Evolutionary conservation across 805 yeast genomes (phyloP).

Genomic region (Danielia reshetovae): DNA sequence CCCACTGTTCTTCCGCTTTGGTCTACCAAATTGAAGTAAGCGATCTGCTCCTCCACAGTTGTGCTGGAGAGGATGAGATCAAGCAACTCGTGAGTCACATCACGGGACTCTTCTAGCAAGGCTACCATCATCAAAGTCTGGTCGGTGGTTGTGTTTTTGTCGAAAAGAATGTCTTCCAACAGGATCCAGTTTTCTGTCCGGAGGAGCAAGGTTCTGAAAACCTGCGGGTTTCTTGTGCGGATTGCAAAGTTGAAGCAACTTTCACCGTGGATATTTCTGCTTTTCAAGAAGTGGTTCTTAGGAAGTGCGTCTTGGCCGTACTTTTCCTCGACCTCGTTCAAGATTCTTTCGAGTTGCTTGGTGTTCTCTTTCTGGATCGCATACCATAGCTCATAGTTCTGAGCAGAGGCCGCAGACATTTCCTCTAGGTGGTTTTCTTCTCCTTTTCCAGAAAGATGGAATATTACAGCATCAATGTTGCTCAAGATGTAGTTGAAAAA

Average conservation of each 20-base stretch:
- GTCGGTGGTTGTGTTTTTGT: constrained; percentile 48
- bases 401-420: constrained; percentile 39
- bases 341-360: constrained; percentile 10
- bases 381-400: constrained; percentile 53
- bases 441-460: constrained; percentile 42
- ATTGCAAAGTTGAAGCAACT: constrained; percentile 66
- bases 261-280: constrained; percentile 51
- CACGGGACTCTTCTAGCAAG: constrained; percentile 48
- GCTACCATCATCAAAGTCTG: constrained; percentile 60
- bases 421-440: constrained; percentile 24
- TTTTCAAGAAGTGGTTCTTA: constrained; percentile 19
- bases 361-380: constrained; percentile 36
- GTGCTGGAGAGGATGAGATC: constrained; percentile 39
- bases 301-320: constrained; percentile 15
- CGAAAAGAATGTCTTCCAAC: constrained; percentile 64
- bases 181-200: constrained; percentile 49
- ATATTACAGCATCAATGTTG: constrained; percentile 78
- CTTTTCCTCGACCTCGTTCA: constrained; percentile 10
- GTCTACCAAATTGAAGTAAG: constrained; percentile 52
- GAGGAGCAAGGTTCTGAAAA: constrained; percentile 45
- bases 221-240: constrained; percentile 39
- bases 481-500: constrained; percentile 72
- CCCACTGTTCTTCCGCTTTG: constrained; percentile 58
- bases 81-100: constrained; percentile 43
- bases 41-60: constrained; percentile 41